A percentile compares a stretch with the other conserved stretches of the same genome.
These are phyloP conservation scores for Aureoboletus auriporus DNA, from an alignment of 768 basidiomycete genomes.

Conservation along the genomic window DNA sequence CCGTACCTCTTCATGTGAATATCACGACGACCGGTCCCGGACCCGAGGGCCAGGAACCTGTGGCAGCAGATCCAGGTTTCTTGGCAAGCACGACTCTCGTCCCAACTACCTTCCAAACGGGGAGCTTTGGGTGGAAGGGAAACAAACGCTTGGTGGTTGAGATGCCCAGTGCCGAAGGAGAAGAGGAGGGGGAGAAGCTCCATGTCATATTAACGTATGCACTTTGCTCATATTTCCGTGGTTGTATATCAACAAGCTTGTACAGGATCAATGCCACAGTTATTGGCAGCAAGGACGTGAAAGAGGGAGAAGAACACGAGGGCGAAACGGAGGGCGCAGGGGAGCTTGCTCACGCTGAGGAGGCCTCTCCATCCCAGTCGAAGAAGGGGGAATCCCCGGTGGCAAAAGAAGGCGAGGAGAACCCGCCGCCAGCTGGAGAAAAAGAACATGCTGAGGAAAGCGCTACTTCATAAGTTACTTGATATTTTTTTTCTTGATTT, in stretches of 20 bases:
- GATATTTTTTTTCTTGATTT: slow-evolving; percentile 6
- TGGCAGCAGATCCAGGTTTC: slow-evolving; percentile 52
- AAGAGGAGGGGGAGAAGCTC: slow-evolving; percentile 54
- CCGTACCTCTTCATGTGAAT: slow-evolving; percentile 64
- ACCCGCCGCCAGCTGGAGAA: slow-evolving; percentile 16
- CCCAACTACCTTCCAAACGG: slow-evolving; percentile 63
- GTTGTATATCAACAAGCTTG: neutral
- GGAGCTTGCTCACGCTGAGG: slow-evolving; percentile 24
- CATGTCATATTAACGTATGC: slow-evolving; percentile 73
- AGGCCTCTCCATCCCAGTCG: slow-evolving; percentile 5
- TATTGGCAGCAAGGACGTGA: slow-evolving; percentile 59
- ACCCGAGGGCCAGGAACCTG: slow-evolving; percentile 27
- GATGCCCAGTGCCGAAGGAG: slow-evolving; percentile 45
- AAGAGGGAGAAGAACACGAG: slow-evolving; percentile 34
- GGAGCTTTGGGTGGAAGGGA: slow-evolving; percentile 86
- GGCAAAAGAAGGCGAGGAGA: slow-evolving; percentile 22
- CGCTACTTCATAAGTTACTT: slow-evolving; percentile 9
- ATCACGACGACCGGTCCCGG: slow-evolving; percentile 62
- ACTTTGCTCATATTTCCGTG: neutral
- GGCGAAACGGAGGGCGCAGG: slow-evolving; percentile 26
- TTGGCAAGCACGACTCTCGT: slow-evolving; percentile 53
- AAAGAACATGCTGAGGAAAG: slow-evolving; percentile 15
- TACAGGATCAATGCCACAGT: slow-evolving; percentile 76
- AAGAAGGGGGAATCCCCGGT: slow-evolving; percentile 15
- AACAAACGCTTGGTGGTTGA: slow-evolving; percentile 64